Base-by-base conservation (phyloP, 2,329 filamentous ascomycete species). In the Cladosporium oxysporum region DNA sequence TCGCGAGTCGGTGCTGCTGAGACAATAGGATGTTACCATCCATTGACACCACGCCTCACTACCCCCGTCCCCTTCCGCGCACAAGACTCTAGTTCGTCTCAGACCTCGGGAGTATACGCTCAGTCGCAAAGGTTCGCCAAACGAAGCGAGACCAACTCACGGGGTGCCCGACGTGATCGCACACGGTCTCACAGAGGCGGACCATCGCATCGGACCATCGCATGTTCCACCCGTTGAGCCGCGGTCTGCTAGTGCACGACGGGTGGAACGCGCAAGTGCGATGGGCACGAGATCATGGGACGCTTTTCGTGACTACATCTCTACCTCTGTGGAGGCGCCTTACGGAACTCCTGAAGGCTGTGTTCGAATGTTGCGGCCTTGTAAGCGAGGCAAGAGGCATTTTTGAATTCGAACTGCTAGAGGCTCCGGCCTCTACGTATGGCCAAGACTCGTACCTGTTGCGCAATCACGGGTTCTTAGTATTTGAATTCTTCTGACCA, bases 201-300 rank as follows among this genome's bases (percentile, higher is more conserved):
- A 26, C 28, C 10, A 35, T 26, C 8, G 12, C 10, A 49, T 52
- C 59, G 44, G 59, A 26, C 37, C 10, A 35, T 26, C 8, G 12
- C 10, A 49, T 52, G 59, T 62, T 62, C 47, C 59, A 62, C 31
- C 59, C 59, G 31, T 50, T 52, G 44, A 37, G 44, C 59, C 59
- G 44, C 59, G 44, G 31, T 14, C 6, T 33, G 23, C 12, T 29
- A 16, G 23, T 8, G 18, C 41, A 26, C 58, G 11, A 61, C 31
- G 31, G 18, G 52, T 55, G 52, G 16, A 55, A 55, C 52, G 5
- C 29, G 52, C 52, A n/a, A 7, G 16, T 5, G 52, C 28, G 5
- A 12, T 55, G 44, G 21, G 37, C 35, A 59, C 35, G 37, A 59
- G 57, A 11, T 28, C 57, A 47, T 29, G 57, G 57, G 35, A 41